A percentile compares a stretch with the other conserved stretches of the same genome.
phyloP scores from a whole-genome alignment of 768 basidiomycete species.

The Pisolithus albus region DNA sequence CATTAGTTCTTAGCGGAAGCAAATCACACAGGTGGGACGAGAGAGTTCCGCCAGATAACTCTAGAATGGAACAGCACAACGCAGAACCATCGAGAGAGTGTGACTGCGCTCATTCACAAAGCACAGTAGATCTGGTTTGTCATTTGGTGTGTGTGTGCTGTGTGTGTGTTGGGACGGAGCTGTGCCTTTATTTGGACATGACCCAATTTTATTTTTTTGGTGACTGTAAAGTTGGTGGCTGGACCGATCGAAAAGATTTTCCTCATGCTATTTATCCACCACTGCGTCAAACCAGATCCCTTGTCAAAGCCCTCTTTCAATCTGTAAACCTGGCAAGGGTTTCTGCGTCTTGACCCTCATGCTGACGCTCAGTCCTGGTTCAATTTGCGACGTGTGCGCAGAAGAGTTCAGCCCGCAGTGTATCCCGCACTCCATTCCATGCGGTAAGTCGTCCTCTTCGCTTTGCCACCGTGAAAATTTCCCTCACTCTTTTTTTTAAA shows the following conservation, averaged over 20 bases:
- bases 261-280: constrained; percentile 44
- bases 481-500: not conserved
- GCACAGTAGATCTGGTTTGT: not conserved
- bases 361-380: constrained; percentile 79
- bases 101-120: not conserved
- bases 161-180: too few species aligned
- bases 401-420: constrained; percentile 75
- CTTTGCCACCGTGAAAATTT: constrained; percentile 17
- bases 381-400: constrained; percentile 85
- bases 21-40: not conserved
- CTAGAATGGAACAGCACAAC: too few species aligned
- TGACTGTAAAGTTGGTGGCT: constrained; percentile 20
- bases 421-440: constrained; percentile 74
- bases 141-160: not conserved
- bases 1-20: constrained; percentile 6
- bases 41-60: too few species aligned
- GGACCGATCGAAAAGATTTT: constrained; percentile 27
- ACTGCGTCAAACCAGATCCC: constrained; percentile 38
- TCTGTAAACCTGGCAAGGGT: constrained; percentile 34
- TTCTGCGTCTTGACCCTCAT: constrained; percentile 42
- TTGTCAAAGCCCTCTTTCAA: constrained; percentile 34
- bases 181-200: constrained; percentile 26
- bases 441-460: constrained; percentile 44
- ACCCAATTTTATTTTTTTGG: constrained; percentile 6
- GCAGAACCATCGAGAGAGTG: too few species aligned